These are phyloP conservation scores for Ustilaginoidea virens DNA, from an alignment of 2,329 filamentous ascomycete species.

Conservation along the genomic window DNA sequence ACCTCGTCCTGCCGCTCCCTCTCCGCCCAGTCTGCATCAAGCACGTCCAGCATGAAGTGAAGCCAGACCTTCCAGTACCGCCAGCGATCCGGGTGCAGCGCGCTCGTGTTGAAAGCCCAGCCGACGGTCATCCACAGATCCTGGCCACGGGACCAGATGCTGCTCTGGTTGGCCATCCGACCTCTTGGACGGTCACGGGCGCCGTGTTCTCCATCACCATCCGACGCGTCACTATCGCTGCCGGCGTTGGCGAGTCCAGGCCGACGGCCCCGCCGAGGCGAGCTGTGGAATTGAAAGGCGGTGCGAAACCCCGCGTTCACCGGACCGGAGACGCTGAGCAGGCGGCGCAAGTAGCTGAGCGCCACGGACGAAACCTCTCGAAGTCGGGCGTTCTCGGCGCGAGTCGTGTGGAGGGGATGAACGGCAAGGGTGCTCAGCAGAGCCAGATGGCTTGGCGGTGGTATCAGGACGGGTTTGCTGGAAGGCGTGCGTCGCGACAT, in stretches of 20 bases:
- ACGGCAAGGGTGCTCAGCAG: constrained; percentile 70
- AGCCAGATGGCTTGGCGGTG: constrained; percentile 58
- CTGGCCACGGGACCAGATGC: constrained; percentile 59
- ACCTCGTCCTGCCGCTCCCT: constrained; percentile 33
- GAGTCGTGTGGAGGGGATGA: constrained; percentile 66
- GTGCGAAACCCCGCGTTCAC: constrained; percentile 52
- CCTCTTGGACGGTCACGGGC: constrained; percentile 39
- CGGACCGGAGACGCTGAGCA: constrained; percentile 51
- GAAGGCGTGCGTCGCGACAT: constrained; percentile 13
- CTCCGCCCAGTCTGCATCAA: constrained; percentile 56
- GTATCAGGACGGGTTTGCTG: constrained; percentile 39
- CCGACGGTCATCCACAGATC: constrained; percentile 84
- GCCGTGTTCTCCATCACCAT: constrained; percentile 26
- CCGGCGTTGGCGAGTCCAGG: constrained; percentile 23
- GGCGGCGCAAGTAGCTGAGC: constrained; percentile 52
- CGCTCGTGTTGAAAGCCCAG: constrained; percentile 87
- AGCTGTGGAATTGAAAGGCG: constrained; percentile 52
- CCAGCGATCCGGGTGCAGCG: constrained; percentile 60
- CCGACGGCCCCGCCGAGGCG: constrained; percentile 14
- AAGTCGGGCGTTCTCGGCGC: constrained; percentile 45
- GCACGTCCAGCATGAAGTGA: constrained; percentile 59
- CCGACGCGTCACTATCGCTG: constrained; percentile 25
- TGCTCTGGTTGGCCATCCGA: constrained; percentile 45
- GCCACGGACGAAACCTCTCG: constrained; percentile 49
- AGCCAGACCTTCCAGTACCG: constrained; percentile 69